phyloP scores from a whole-genome alignment of 2,329 filamentous ascomycete genomes.

The Arthrobotrys conoides region DNA sequence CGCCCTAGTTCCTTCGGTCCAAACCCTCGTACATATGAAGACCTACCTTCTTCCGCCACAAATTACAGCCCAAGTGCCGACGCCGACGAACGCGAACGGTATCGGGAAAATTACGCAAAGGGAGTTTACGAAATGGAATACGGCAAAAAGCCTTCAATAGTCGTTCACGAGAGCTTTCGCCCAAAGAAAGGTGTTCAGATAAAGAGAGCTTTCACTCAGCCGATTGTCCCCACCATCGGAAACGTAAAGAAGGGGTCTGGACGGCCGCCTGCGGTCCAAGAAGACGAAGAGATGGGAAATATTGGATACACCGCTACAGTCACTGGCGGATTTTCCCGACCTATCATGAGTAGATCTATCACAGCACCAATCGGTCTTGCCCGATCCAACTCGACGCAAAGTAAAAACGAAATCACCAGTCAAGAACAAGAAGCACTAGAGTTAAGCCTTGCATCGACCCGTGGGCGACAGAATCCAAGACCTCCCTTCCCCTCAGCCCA shows the following conservation, averaged over 20 bases:
- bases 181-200: conserved; percentile 30
- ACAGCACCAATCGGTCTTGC: conserved; percentile 44
- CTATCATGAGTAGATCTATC: conserved; percentile 34
- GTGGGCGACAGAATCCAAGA: conserved; percentile 50
- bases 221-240: not conserved
- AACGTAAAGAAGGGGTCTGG: conserved; percentile 15
- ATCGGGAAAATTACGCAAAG: conserved; percentile 43
- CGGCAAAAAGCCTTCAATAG: conserved; percentile 49
- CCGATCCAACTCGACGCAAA: conserved; percentile 29
- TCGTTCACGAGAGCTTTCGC: conserved; percentile 55
- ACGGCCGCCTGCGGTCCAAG: conserved; percentile 32
- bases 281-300: conserved; percentile 51
- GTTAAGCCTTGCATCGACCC: conserved; percentile 44
- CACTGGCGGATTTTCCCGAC: conserved; percentile 29
- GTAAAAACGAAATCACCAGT: conserved; percentile 17
- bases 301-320: conserved; percentile 49
- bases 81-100: conserved; percentile 33
- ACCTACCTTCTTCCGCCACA: conserved; percentile 56
- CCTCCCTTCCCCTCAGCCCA: conserved; percentile 48
- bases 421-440: conserved; percentile 56
- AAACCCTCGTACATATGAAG: conserved; percentile 49
- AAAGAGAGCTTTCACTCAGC: conserved; percentile 38
- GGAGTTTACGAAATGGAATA: conserved; percentile 58
- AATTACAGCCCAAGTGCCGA: conserved; percentile 43
- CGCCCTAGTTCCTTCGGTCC: conserved; percentile 75